Evolutionary conservation across 768 basidiomycete species (phyloP), one percentile per base, ranked within the genome.

Genomic region (Imleria badia): DNA sequence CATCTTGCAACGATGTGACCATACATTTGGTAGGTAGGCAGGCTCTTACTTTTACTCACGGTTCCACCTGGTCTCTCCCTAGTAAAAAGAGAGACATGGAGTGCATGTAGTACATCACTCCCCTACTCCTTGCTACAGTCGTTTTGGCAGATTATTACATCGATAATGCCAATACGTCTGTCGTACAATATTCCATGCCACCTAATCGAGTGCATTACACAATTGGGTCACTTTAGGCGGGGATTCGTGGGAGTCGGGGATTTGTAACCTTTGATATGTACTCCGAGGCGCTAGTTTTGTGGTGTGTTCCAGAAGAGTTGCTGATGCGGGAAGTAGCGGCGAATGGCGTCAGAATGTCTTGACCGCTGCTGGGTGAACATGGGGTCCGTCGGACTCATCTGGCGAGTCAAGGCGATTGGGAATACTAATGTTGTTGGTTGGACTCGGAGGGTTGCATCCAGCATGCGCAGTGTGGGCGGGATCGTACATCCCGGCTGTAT

Each of bases 121-220:
- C 22, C 31, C 23, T 68, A 3, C 42, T 69, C 20, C 30, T 63
- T 41, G 55, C 58, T 10, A 54, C 56, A 6, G 19, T 46, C 31
- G 61, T 54, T 14, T 41, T 49, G 52, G 66, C 64, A 23, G 54
- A 69, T 36, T 67, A 64, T 49, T 23, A 61, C 31, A 48, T 64
- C 19, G 66, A 68, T 54, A 66, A 67, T 38, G 54, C 60, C 22
- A 59, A 67, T 20, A 29, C 55, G 15, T 68, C 66, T 12, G 40
- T 66, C 34, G 0, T 19, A 17, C n/a, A n/a, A n/a, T 68, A 66
- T 45, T 34, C 63, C 19, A 54, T 56, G 52, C 40, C 64, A 6
- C 49, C 66, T 7, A 61, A 38, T 43, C 19, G n/a, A n/a, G n/a
- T n/a, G n/a, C n/a, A n/a, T n/a, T n/a, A n/a, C n/a, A n/a, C n/a